Conservation (phyloP, 2,329 filamentous ascomycete genomes). For the Dendrostoma leiphaemia region DNA sequence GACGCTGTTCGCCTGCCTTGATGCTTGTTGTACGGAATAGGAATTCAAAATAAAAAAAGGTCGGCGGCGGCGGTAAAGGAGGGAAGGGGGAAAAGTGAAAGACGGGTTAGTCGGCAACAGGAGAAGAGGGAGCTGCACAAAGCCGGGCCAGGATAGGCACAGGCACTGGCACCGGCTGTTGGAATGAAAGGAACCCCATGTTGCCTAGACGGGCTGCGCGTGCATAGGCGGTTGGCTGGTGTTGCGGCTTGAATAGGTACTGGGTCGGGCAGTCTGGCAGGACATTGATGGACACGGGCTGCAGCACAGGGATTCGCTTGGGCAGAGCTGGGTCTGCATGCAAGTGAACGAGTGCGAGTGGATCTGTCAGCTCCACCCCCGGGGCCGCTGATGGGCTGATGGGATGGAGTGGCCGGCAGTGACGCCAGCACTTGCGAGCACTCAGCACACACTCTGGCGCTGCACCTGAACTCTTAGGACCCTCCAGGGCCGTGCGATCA, state of each 20-base stretch:
- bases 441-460: too few species aligned
- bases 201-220: neutral
- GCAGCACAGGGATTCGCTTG: neutral
- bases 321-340: neutral
- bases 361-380: too few species aligned
- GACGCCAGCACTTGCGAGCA: too few species aligned
- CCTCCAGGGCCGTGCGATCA: neutral
- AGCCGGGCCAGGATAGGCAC: neutral
- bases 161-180: neutral
- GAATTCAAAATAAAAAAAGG: neutral
- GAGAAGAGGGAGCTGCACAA: neutral
- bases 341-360: too few species aligned
- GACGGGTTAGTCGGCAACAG: neutral
- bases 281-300: neutral
- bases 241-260: neutral
- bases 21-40: slow-evolving; percentile 10
- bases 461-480: too few species aligned
- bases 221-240: slow-evolving; percentile 1
- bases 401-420: neutral
- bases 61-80: neutral
- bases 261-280: neutral
- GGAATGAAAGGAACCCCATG: neutral
- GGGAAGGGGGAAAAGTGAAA: neutral
- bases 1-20: slow-evolving; percentile 8
- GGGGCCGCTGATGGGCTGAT: too few species aligned